Conservation (phyloP, 106 monocot genomes). For the Narthecium ossifragum region DNA sequence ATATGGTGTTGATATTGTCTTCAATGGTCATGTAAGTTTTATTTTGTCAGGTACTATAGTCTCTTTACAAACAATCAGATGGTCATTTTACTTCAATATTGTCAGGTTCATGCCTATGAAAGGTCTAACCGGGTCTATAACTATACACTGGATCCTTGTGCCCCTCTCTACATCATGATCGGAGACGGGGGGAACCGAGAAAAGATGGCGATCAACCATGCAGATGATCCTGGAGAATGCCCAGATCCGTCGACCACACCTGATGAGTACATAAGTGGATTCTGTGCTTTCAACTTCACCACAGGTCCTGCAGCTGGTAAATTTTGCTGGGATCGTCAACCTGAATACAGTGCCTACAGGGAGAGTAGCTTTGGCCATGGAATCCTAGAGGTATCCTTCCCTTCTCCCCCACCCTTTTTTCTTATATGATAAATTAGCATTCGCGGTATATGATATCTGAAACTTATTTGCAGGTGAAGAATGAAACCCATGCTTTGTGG, state of each 20-base stretch:
- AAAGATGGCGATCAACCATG: slow-evolving; percentile 67
- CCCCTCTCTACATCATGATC: slow-evolving; percentile 65
- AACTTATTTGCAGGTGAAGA: slow-evolving; percentile 53
- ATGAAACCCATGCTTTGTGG: slow-evolving; percentile 86
- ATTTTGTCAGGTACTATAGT: not conserved
- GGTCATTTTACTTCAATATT: not conserved
- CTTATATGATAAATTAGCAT: not conserved
- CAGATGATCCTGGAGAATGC: slow-evolving; percentile 72
- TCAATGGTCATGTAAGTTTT: slow-evolving; percentile 84
- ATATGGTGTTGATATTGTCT: slow-evolving; percentile 67
- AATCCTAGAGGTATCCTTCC: slow-evolving; percentile 62
- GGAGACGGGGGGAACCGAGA: slow-evolving; percentile 95
- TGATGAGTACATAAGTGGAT: slow-evolving; percentile 45
- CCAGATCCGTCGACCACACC: slow-evolving; percentile 54
- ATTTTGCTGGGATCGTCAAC: slow-evolving; percentile 57
- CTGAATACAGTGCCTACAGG: slow-evolving; percentile 58
- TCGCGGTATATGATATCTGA: not conserved
- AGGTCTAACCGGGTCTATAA: slow-evolving; percentile 87
- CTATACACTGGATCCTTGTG: slow-evolving; percentile 69
- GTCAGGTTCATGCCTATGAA: slow-evolving; percentile 93
- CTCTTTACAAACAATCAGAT: not conserved
- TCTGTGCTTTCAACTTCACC: slow-evolving; percentile 78
- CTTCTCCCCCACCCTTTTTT: not conserved
- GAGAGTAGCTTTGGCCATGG: slow-evolving; percentile 80
- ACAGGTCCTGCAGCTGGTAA: slow-evolving; percentile 52